phyloP scores from a whole-genome alignment of 148 eudicot species.

The Rhododendron henanense region DNA sequence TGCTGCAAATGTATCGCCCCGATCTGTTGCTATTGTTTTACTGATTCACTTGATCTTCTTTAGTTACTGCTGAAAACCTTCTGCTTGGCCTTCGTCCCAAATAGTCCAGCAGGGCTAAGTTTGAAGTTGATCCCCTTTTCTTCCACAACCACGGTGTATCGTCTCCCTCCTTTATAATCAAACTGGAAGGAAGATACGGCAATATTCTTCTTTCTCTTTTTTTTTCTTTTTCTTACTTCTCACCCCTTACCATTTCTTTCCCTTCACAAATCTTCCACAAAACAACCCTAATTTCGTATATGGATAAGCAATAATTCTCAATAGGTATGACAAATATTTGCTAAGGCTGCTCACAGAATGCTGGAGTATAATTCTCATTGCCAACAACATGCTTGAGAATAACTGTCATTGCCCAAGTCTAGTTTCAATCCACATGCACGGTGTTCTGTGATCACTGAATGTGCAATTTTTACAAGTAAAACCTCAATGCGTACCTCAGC shows the following conservation, averaged over 20 bases:
- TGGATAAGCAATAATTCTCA: background rate
- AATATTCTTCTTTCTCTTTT: no score
- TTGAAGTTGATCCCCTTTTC: no score
- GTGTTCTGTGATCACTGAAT: background rate
- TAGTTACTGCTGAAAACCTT: no score
- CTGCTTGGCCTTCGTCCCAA: no score
- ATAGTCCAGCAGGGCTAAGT: no score
- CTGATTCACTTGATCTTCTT: no score
- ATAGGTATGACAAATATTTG: background rate
- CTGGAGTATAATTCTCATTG: background rate
- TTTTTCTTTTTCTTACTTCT: background rate
- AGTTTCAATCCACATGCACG: background rate
- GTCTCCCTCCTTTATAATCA: background rate
- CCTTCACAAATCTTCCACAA: background rate
- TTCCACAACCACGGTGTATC: background rate
- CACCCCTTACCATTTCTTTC: background rate
- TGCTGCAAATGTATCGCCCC: no score
- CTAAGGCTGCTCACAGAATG: background rate
- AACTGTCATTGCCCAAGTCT: background rate
- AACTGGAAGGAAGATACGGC: background rate
- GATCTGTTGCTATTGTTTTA: no score
- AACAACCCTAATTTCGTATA: background rate
- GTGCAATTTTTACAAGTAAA: conserved; percentile 2
- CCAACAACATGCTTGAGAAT: background rate
- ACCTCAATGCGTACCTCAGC: background rate